phyloP scores from a whole-genome alignment of 1,139 yeast species.

The Suhomyces yuchorum region DNA sequence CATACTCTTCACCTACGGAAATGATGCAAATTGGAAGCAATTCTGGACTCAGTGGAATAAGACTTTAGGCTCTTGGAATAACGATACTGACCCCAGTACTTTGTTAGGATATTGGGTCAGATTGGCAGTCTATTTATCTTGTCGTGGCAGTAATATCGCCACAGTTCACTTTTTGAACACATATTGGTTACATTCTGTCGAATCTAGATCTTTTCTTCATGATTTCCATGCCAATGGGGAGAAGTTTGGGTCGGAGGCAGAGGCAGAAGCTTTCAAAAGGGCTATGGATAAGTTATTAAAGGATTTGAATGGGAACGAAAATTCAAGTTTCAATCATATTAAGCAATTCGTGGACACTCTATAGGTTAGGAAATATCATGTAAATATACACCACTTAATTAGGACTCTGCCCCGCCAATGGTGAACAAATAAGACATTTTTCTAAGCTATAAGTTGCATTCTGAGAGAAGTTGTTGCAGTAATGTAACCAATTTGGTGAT shows the following conservation, averaged over 20 bases:
- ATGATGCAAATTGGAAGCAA: slow-evolving; percentile 38
- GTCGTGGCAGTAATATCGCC: slow-evolving; percentile 32
- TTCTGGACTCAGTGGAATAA: slow-evolving; percentile 48
- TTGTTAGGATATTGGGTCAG: slow-evolving; percentile 35
- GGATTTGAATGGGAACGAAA: slow-evolving; percentile 17
- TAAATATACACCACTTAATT: neutral
- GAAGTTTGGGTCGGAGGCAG: slow-evolving; percentile 24
- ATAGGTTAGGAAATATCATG: neutral
- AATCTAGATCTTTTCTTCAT: slow-evolving; percentile 29
- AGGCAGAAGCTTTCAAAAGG: slow-evolving; percentile 24
- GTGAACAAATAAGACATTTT: no score
- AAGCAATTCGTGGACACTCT: slow-evolving; percentile 6
- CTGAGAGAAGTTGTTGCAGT: no score
- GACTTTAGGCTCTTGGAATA: slow-evolving; percentile 19
- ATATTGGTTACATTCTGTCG: slow-evolving; percentile 31
- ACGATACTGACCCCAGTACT: slow-evolving; percentile 11
- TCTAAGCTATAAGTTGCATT: no score
- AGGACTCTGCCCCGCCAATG: no score
- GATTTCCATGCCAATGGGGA: slow-evolving; percentile 22
- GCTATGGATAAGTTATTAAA: slow-evolving; percentile 25
- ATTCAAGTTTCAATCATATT: slow-evolving; percentile 8
- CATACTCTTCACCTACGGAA: slow-evolving; percentile 41
- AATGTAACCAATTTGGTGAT: no score
- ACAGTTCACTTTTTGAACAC: slow-evolving; percentile 33
- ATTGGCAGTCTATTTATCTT: slow-evolving; percentile 37